These are phyloP conservation scores for Aphanomyces astaci DNA, from an alignment of 352 stramenopile genomes.

Conservation along the genomic window DNA sequence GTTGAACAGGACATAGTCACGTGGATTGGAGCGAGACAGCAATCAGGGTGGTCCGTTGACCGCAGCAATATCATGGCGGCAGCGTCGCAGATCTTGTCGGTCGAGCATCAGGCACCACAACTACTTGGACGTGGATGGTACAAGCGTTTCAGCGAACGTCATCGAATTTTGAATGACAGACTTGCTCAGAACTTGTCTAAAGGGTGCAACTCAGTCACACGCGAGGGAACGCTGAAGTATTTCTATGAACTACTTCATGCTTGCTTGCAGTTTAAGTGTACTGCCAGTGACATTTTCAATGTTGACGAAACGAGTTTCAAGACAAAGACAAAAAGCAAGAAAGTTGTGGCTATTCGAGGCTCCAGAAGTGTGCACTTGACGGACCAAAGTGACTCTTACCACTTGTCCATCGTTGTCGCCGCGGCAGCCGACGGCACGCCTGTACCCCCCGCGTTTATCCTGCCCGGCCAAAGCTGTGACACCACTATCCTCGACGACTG, in stretches of 20 bases:
- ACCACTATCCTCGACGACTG: neutral
- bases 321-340: neutral
- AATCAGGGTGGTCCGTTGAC: neutral
- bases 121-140: neutral
- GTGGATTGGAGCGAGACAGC: neutral
- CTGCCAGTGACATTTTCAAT: neutral
- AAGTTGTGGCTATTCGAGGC: neutral
- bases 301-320: slow-evolving; percentile 6
- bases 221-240: neutral
- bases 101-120: neutral
- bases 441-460: neutral
- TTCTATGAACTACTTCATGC: neutral
- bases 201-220: neutral
- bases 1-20: neutral
- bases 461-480: neutral
- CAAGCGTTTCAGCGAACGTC: neutral
- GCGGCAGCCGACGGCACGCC: neutral
- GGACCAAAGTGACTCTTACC: neutral
- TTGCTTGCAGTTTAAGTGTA: neutral
- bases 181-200: neutral
- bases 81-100: neutral
- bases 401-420: neutral
- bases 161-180: neutral
- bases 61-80: neutral
- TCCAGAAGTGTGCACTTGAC: neutral